Base-by-base conservation (phyloP, 2,329 filamentous ascomycete species). In the Raffaelea deltoideospora region DNA sequence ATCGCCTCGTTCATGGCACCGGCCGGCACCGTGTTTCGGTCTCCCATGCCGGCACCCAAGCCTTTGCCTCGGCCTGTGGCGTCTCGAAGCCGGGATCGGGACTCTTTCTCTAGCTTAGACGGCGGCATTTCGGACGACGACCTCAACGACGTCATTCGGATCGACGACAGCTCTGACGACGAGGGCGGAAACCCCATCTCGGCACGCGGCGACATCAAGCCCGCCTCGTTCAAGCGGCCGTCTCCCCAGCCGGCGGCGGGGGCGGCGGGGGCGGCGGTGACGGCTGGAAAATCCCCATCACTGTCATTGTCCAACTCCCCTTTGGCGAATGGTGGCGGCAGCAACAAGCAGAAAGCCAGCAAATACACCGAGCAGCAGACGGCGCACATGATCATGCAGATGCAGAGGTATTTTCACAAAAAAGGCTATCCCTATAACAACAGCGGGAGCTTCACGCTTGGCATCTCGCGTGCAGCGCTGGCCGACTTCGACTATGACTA, bases 1-100 rank as follows among this genome's bases (percentile, higher is more conserved):
- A 50, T 79, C 31, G 71, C 68, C 18, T 75, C 64, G 43, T 58
- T 72, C 31, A 79, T 92, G 63, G 81, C 83, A 26, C 82, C 85
- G 21, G 69, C 76, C 32, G 81, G 85, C 7, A 92, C 85, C 0
- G 56, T 66, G 10, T 88, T 81, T 49, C 69, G 72, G 44, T 63
- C 71, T 28, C 66, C 61, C n/a, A 28, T 35, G 20, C 33, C 52
- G 7, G 31, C 23, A 2, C 27, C 33, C 7, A 21, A 35, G 33
- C 26, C 29, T 7, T 28, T 21, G 2, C 10, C 34, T 2, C 19
- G n/a, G n/a, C n/a, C n/a, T n/a, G n/a, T n/a, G n/a, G n/a, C 5
- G 20, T 28, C 27, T 9, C 7, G 27, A 28, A 14, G 27, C 6
- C 27, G 14, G 27, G 14, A n/a, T n/a, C n/a, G 14, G 27, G 14